A percentile compares a stretch with the other conserved stretches of the same genome.
Conservation (phyloP, 768 basidiomycete genomes). For the Psilocybe sp. region DNA sequence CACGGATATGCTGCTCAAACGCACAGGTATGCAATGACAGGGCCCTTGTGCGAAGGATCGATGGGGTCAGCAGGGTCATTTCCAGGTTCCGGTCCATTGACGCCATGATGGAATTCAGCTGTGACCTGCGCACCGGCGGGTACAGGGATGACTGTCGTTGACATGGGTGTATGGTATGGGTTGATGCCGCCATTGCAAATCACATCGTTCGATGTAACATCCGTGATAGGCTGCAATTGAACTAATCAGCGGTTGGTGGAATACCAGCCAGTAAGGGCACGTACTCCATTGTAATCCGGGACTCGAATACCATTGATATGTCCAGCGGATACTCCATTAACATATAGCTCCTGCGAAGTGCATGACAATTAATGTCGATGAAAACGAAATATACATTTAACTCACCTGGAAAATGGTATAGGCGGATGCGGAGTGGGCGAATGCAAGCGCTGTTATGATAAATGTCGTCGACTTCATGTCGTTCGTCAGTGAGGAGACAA, state of each 20-base stretch:
- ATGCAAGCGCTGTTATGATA: constrained; percentile 23
- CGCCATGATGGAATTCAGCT: constrained; percentile 50
- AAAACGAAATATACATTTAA: neutral
- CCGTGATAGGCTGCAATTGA: constrained; percentile 49
- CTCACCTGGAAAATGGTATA: constrained; percentile 55
- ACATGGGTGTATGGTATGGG: constrained; percentile 47
- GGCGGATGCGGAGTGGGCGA: constrained; percentile 34
- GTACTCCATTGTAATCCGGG: constrained; percentile 42
- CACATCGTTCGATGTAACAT: constrained; percentile 51
- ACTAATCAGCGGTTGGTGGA: neutral
- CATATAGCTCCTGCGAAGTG: constrained; percentile 37
- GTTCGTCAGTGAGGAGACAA: neutral
- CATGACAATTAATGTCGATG: neutral
- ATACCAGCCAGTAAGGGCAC: constrained; percentile 4
- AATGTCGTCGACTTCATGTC: constrained; percentile 23
- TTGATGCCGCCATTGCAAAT: constrained; percentile 64
- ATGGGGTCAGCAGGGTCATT: constrained; percentile 23
- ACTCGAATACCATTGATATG: constrained; percentile 38
- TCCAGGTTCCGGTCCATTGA: constrained; percentile 36
- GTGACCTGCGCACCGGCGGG: constrained; percentile 52
- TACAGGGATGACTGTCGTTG: constrained; percentile 41
- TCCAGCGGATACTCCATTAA: constrained; percentile 49
- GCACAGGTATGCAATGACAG: constrained; percentile 46
- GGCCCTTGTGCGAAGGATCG: constrained; percentile 38
- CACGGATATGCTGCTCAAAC: constrained; percentile 37